Conservation (phyloP, 345 rosid genomes). For the Eucalyptus cloeziana region DNA sequence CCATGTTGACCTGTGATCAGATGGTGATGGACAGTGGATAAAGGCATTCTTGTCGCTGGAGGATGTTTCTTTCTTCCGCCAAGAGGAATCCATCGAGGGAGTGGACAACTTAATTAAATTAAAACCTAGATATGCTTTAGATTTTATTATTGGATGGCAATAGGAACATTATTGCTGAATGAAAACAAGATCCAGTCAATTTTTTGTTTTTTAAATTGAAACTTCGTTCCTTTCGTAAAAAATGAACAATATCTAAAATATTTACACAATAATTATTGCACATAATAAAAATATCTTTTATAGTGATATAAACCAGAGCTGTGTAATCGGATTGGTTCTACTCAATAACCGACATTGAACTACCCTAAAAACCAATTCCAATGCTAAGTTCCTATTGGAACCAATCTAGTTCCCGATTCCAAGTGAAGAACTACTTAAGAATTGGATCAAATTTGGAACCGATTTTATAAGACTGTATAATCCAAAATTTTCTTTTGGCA, state of each 20-base stretch:
- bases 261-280: background rate
- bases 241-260: background rate
- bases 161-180: background rate
- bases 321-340: no score
- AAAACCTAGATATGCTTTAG: background rate
- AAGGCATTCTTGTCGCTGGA: background rate
- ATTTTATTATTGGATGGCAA: background rate
- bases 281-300: background rate
- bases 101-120: no score
- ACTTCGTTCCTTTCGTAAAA: background rate
- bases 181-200: background rate
- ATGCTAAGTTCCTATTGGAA: background rate
- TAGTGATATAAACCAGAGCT: background rate
- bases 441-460: background rate
- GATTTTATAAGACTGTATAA: no score
- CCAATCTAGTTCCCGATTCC: background rate
- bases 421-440: background rate
- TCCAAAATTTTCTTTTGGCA: background rate
- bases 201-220: background rate
- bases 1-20: background rate
- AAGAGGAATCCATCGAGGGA: background rate
- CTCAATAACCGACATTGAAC: no score
- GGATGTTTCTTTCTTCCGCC: background rate
- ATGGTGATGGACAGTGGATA: background rate
- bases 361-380: fast-evolving